Percentiles rank a stretch among this genome's conserved stretches.
These are phyloP conservation scores for Bipolaris zeicola DNA, from an alignment of 2,329 filamentous ascomycete genomes.

Conservation along the genomic window DNA sequence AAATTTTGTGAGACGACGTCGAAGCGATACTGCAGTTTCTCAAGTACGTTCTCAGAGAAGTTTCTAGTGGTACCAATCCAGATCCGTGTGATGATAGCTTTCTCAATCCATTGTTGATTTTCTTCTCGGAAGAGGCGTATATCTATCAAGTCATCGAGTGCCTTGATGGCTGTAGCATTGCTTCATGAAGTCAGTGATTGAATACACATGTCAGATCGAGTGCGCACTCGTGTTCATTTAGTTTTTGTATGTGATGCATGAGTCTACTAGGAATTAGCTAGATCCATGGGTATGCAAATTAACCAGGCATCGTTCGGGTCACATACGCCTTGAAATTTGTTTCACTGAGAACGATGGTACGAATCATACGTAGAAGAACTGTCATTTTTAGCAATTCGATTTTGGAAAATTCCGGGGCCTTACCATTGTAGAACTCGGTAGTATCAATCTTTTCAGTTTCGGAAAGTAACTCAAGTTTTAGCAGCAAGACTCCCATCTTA, in stretches of 20 bases:
- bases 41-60: slow-evolving; percentile 43
- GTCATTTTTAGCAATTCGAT: slow-evolving; percentile 22
- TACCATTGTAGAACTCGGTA: slow-evolving; percentile 51
- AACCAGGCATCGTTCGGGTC: not conserved
- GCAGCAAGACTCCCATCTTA: slow-evolving; percentile 67
- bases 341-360: slow-evolving; percentile 64
- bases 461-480: slow-evolving; percentile 72
- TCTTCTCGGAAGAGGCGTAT: slow-evolving; percentile 59
- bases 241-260: slow-evolving; percentile 69
- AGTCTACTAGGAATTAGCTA: slow-evolving; percentile 49
- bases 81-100: slow-evolving; percentile 68
- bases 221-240: slow-evolving; percentile 55
- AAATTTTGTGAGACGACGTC: slow-evolving; percentile 55
- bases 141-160: slow-evolving; percentile 69
- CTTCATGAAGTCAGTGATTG: slow-evolving; percentile 31
- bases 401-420: not conserved
- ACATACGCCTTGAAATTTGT: slow-evolving; percentile 64
- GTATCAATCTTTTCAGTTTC: slow-evolving; percentile 44
- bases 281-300: not conserved
- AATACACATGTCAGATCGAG: not conserved
- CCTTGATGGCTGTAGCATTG: slow-evolving; percentile 47
- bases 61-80: slow-evolving; percentile 65
- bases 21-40: slow-evolving; percentile 51
- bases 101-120: slow-evolving; percentile 68
- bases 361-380: slow-evolving; percentile 67